Conservation (phyloP, 345 rosid genomes). For the Boechera divaricarpa region DNA sequence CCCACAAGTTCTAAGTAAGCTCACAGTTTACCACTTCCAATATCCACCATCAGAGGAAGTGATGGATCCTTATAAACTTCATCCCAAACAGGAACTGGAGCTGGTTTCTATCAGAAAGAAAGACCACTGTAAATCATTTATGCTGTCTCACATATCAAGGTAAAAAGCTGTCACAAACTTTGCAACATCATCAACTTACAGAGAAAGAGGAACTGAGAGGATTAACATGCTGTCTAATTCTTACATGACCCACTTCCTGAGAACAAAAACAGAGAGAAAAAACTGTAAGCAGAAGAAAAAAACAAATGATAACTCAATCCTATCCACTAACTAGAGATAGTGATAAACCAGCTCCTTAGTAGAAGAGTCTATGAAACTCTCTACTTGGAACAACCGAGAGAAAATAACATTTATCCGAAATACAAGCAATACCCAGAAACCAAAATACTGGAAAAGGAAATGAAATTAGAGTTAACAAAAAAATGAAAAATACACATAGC, state of each 20-base stretch:
- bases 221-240: conserved; percentile 95
- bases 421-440: not conserved
- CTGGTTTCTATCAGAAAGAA: conserved; percentile 57
- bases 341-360: not conserved
- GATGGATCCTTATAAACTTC: conserved; percentile 77
- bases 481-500: not conserved
- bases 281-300: conserved; percentile 1
- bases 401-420: not conserved
- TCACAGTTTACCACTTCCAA: conserved; percentile 83
- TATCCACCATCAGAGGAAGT: conserved; percentile 90
- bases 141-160: not conserved
- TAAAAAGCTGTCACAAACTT: conserved; percentile 8
- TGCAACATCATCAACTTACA: conserved; percentile 52
- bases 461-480: not conserved
- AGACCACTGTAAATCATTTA: not conserved
- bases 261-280: conserved; percentile 22
- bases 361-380: conserved; percentile 9
- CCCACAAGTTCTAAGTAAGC: conserved; percentile 35
- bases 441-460: not conserved
- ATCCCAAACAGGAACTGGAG: conserved; percentile 72
- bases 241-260: conserved; percentile 80
- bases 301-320: not conserved
- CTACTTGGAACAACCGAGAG: conserved; percentile 1
- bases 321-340: conserved; percentile 2
- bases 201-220: conserved; percentile 83